Evolutionary conservation across 2,329 filamentous ascomycete genomes (phyloP).

Genomic region (Colletotrichum sublineola): DNA sequence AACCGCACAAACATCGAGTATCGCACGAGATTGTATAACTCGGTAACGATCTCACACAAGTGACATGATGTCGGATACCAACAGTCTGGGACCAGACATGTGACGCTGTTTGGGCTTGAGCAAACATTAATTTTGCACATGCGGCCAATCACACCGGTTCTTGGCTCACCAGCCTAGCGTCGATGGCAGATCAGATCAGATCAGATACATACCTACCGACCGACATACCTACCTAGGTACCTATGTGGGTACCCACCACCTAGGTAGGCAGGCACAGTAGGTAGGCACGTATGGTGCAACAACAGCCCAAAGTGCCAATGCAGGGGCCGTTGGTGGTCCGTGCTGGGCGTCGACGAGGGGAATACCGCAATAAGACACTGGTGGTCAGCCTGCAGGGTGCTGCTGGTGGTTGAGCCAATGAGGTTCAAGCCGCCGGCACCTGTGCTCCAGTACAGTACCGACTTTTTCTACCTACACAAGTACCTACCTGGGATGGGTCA

Average conservation of each 20-base stretch:
- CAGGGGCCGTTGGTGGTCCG: constrained; percentile 29
- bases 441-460: neutral
- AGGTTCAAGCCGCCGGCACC: neutral
- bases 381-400: neutral
- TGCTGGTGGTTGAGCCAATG: neutral
- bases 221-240: too few species aligned
- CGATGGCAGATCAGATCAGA: neutral
- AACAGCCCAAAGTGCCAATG: constrained; percentile 16
- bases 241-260: too few species aligned
- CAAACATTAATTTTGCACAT: neutral
- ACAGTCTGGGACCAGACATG: neutral
- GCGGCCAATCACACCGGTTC: constrained; percentile 24
- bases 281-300: neutral
- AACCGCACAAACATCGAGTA: neutral
- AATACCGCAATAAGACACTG: constrained; percentile 10
- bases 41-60: neutral
- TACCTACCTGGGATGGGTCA: constrained; percentile 4
- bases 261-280: neutral
- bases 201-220: too few species aligned
- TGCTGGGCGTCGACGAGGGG: constrained; percentile 30
- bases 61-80: neutral
- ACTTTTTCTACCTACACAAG: too few species aligned
- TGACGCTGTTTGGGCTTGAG: neutral
- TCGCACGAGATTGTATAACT: too few species aligned
- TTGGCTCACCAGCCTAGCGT: neutral